phyloP scores from a whole-genome alignment of 768 basidiomycete species.

The Naematelia aurantialba region DNA sequence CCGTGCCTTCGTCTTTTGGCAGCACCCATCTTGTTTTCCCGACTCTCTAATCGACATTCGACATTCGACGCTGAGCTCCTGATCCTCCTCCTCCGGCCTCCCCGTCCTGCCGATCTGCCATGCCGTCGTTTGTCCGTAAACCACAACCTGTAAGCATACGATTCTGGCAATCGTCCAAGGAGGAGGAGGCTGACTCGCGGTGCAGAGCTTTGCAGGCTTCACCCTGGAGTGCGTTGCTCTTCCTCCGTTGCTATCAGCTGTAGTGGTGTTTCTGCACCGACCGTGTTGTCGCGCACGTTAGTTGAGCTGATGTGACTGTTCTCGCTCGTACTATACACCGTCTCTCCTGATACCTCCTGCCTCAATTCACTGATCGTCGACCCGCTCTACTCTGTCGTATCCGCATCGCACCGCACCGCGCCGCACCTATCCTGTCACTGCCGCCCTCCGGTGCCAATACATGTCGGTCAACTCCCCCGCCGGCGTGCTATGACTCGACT shows the following conservation, averaged over 20 bases:
- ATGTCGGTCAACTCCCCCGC: too few relatives aligned
- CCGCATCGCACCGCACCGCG: background rate
- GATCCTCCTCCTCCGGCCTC: background rate
- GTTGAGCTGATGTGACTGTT: background rate
- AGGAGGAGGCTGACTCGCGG: background rate
- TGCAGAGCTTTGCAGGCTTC: conserved; percentile 29
- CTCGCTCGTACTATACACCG: conserved; percentile 1
- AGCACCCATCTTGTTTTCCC: background rate
- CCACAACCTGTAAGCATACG: conserved; percentile 23
- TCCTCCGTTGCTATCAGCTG: background rate
- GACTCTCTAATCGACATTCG: background rate
- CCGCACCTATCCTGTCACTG: background rate
- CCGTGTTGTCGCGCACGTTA: background rate
- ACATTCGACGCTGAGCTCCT: too few relatives aligned
- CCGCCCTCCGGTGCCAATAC: too few relatives aligned
- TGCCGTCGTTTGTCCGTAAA: conserved; percentile 26
- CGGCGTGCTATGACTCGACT: too few relatives aligned
- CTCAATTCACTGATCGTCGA: background rate
- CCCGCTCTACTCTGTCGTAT: background rate
- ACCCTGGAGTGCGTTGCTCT: conserved; percentile 34
- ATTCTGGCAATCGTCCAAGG: background rate
- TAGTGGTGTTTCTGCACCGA: background rate
- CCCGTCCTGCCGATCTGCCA: conserved; percentile 7
- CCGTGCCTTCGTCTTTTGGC: background rate
- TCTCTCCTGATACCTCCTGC: background rate